A percentile compares a stretch with the other conserved stretches of the same genome.
These are phyloP conservation scores for Knoxdaviesia capensis DNA, from an alignment of 2,329 filamentous ascomycete genomes.

Conservation along the genomic window DNA sequence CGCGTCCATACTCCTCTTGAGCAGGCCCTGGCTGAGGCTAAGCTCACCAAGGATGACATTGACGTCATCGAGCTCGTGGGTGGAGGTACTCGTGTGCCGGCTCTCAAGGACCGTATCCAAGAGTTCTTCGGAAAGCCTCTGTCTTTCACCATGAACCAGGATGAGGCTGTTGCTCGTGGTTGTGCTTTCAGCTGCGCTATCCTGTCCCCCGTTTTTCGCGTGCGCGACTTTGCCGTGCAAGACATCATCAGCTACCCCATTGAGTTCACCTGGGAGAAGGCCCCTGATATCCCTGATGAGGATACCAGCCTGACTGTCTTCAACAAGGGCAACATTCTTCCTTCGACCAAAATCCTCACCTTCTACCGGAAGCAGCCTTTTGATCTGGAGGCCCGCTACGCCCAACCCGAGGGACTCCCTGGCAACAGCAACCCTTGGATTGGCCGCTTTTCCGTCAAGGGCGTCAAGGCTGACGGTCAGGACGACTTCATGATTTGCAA, in stretches of 20 bases:
- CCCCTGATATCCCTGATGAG: slow-evolving; percentile 92
- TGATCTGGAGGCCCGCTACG: slow-evolving; percentile 86
- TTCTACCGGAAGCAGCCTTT: slow-evolving; percentile 98
- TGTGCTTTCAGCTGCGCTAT: slow-evolving; percentile 97
- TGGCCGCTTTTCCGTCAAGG: slow-evolving; percentile 93
- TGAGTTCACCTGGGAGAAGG: slow-evolving; percentile 98
- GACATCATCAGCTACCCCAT: slow-evolving; percentile 97
- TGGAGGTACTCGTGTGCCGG: slow-evolving; percentile 81
- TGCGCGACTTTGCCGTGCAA: slow-evolving; percentile 93
- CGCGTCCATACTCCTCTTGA: slow-evolving; percentile 59
- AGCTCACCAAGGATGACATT: slow-evolving; percentile 79
- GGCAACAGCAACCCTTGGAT: slow-evolving; percentile 91
- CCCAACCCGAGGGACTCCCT: slow-evolving; percentile 67
- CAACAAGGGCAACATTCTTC: slow-evolving; percentile 90
- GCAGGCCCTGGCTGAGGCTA: slow-evolving; percentile 84
- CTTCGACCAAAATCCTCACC: slow-evolving; percentile 95
- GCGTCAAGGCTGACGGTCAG: slow-evolving; percentile 79
- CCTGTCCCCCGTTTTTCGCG: slow-evolving; percentile 90
- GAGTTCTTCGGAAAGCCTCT: slow-evolving; percentile 82
- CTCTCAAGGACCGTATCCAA: slow-evolving; percentile 78
- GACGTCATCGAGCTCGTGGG: slow-evolving; percentile 86
- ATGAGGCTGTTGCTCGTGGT: slow-evolving; percentile 88
- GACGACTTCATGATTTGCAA: slow-evolving; percentile 99
- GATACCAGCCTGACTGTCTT: slow-evolving; percentile 95
- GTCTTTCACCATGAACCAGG: slow-evolving; percentile 94